Evolutionary conservation across 169 alveolate genomes (phyloP).

Genomic region (Plasmodium reichenowi): DNA sequence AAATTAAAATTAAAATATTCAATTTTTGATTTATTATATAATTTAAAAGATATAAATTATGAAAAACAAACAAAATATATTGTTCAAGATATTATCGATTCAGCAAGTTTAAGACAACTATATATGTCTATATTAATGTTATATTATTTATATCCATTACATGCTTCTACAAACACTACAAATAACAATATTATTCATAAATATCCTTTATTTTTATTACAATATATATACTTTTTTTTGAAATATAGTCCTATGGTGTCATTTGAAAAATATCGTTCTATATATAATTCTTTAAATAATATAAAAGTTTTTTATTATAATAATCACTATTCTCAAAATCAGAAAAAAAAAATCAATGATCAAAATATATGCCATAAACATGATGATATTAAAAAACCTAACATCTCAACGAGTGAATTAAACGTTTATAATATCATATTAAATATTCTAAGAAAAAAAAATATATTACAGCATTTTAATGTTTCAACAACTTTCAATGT

Average conservation of each 20-base stretch:
- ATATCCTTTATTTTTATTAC: conserved; percentile 11
- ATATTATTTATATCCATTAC: conserved; percentile 9
- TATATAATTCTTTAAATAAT: conserved; percentile 23
- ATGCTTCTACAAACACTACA: not conserved
- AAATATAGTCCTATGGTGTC: conserved; percentile 17
- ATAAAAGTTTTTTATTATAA: conserved; percentile 21
- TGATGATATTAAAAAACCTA: conserved; percentile 2
- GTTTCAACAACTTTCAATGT: conserved; percentile 14
- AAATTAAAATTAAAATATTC: not conserved
- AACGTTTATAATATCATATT: conserved; percentile 9
- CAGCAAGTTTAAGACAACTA: conserved; percentile 69
- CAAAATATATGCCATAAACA: too few species aligned
- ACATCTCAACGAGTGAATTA: conserved; percentile 42
- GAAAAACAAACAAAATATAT: not conserved
- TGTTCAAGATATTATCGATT: conserved; percentile 31
- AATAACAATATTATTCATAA: not conserved
- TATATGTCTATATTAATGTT: conserved; percentile 32
- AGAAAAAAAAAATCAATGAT: not conserved
- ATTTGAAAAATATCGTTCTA: conserved; percentile 58
- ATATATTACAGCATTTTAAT: not conserved
- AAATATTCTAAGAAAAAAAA: conserved; percentile 32
- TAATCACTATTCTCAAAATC: not conserved
- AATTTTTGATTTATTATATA: conserved; percentile 3
- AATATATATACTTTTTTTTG: conserved; percentile 34
- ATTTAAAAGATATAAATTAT: not conserved